Evolutionary conservation across 306 rosid species (phyloP).

Genomic region (Luffa aegyptiaca): DNA sequence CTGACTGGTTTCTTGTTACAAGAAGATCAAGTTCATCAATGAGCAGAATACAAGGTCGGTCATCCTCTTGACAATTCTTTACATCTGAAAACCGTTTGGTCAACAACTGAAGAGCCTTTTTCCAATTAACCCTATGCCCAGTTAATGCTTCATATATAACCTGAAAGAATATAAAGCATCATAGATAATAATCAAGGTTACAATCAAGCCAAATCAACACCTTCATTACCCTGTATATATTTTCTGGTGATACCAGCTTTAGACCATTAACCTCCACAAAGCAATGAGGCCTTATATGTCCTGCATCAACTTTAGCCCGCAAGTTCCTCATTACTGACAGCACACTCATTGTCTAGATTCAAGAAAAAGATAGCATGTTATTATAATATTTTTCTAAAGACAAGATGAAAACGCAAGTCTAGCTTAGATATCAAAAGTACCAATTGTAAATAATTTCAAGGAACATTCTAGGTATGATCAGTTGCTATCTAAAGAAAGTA

Average conservation of each 20-base stretch:
- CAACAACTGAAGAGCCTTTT: slow-evolving; percentile 76
- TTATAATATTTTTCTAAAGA: too few species aligned
- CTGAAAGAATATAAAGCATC: slow-evolving; percentile 28
- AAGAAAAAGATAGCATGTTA: not conserved
- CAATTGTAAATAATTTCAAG: not conserved
- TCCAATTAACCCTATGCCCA: slow-evolving; percentile 88
- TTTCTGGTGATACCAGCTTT: slow-evolving; percentile 86
- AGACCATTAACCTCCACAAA: slow-evolving; percentile 95
- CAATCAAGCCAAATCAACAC: slow-evolving; percentile 5
- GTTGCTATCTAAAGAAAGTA: slow-evolving; percentile 3
- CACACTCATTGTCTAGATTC: slow-evolving; percentile 83
- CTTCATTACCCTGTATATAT: slow-evolving; percentile 58
- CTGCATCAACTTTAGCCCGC: slow-evolving; percentile 80
- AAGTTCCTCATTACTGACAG: slow-evolving; percentile 66
- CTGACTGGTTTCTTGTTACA: slow-evolving; percentile 95
- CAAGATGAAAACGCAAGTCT: slow-evolving; percentile 1
- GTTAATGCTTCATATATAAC: slow-evolving; percentile 83
- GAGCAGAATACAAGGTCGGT: slow-evolving; percentile 82
- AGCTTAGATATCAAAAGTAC: not conserved
- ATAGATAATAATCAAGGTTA: slow-evolving; percentile 6
- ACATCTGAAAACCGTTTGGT: slow-evolving; percentile 75
- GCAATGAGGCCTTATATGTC: slow-evolving; percentile 59
- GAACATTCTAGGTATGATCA: not conserved
- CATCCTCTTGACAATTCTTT: slow-evolving; percentile 54
- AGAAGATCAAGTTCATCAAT: slow-evolving; percentile 97